Percentiles rank a stretch among this genome's conserved stretches.
phyloP scores from a whole-genome alignment of 148 eudicot species.

The Fagopyrum esculentum region DNA sequence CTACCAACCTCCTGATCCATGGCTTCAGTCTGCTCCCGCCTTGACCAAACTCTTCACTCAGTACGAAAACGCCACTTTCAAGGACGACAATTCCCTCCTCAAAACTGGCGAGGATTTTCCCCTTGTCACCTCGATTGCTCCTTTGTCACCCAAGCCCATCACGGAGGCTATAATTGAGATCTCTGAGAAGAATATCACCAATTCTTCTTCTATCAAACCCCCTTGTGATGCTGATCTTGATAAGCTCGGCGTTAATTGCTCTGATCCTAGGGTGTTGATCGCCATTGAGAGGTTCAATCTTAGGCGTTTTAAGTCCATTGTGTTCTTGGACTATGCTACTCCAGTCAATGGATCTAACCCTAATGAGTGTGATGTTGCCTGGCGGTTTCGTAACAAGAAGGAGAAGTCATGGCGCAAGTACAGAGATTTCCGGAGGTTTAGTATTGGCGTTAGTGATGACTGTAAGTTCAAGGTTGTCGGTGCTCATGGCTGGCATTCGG shows the following conservation, averaged over 20 bases:
- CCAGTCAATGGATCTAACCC: conserved; percentile 71
- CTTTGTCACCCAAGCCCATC: conserved; percentile 22
- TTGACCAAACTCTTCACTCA: conserved; percentile 65
- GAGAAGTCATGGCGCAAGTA: conserved; percentile 91
- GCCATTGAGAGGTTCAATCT: conserved; percentile 74
- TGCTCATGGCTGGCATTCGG: conserved; percentile 90
- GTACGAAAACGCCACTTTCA: conserved; percentile 69
- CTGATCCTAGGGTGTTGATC: conserved; percentile 59
- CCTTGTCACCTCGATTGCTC: conserved; percentile 29
- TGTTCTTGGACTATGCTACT: conserved; percentile 53
- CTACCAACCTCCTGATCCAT: conserved; percentile 97
- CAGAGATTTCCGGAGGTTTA: conserved; percentile 83
- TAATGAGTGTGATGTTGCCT: conserved; percentile 77
- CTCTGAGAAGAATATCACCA: conserved; percentile 35
- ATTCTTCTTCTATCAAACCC: conserved; percentile 22
- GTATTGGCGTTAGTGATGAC: conserved; percentile 52
- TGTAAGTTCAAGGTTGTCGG: conserved; percentile 54
- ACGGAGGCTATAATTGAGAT: conserved; percentile 44
- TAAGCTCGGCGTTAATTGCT: conserved; percentile 54
- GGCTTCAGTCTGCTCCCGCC: conserved; percentile 84
- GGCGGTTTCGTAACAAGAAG: conserved; percentile 83
- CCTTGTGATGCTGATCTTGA: conserved; percentile 32
- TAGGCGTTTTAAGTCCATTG: conserved; percentile 55
- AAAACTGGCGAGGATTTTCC: conserved; percentile 77
- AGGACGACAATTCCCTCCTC: conserved; percentile 66